phyloP scores from a whole-genome alignment of 179 eudicot species.

The Carnegiea gigantea region DNA sequence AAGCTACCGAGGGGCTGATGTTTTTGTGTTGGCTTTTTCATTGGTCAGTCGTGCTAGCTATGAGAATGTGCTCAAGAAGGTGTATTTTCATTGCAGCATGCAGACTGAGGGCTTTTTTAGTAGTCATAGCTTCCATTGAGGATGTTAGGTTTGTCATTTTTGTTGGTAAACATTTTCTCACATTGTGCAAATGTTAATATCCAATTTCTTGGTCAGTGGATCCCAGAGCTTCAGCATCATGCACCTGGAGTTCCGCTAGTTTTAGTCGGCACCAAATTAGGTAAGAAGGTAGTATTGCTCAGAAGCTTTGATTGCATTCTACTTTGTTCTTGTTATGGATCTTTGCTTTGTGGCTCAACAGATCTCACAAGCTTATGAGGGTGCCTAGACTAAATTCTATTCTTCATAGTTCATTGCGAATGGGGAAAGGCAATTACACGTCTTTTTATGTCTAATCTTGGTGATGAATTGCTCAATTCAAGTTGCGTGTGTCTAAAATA shows the following conservation, averaged over 20 bases:
- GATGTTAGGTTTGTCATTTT: constrained; percentile 9
- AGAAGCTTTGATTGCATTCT: not conserved
- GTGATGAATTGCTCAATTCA: not conserved
- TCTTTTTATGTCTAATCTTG: not conserved
- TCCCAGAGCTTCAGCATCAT: constrained; percentile 96
- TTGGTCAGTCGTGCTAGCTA: constrained; percentile 98
- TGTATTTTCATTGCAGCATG: constrained; percentile 22
- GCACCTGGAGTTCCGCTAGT: constrained; percentile 94
- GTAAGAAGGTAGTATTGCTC: constrained; percentile 37
- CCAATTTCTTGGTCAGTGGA: constrained; percentile 62
- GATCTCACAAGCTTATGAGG: not conserved
- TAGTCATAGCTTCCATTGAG: constrained; percentile 6
- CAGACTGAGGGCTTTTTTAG: not conserved
- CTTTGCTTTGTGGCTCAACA: constrained; percentile 3
- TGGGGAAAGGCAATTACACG: not conserved
- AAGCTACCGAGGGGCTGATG: constrained; percentile 96
- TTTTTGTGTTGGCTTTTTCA: constrained; percentile 92
- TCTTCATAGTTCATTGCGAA: not conserved
- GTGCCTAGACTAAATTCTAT: not conserved
- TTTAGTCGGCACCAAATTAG: constrained; percentile 93
- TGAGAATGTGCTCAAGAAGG: constrained; percentile 90
- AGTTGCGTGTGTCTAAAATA: not conserved
- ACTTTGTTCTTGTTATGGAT: constrained; percentile 3
- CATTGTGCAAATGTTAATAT: constrained; percentile 22
- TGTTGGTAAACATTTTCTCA: not conserved